phyloP scores from a whole-genome alignment of 2,329 filamentous ascomycete species.

The Aureobasidium sp. region DNA sequence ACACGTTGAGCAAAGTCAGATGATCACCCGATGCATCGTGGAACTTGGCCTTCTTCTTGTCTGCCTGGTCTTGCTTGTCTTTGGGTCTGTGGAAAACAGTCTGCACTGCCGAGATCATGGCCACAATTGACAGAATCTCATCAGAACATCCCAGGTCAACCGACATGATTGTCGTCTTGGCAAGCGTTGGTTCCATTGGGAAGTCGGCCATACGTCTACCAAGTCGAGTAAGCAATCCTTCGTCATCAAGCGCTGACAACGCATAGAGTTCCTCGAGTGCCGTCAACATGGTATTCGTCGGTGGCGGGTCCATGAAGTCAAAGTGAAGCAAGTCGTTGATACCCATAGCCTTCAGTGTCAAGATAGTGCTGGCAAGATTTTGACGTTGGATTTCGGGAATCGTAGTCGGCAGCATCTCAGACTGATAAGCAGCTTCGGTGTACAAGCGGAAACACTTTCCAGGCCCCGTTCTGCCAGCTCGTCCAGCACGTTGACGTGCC shows the following conservation, averaged over 20 bases:
- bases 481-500: slow-evolving; percentile 85
- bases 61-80: slow-evolving; percentile 91
- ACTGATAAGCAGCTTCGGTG: slow-evolving; percentile 90
- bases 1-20: slow-evolving; percentile 89
- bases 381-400: slow-evolving; percentile 96
- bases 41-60: slow-evolving; percentile 97
- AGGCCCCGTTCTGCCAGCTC: slow-evolving; percentile 87
- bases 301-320: slow-evolving; percentile 98
- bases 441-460: slow-evolving; percentile 95
- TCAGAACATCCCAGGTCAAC: slow-evolving; percentile 86
- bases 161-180: slow-evolving; percentile 81
- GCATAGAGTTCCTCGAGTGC: slow-evolving; percentile 93
- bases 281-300: slow-evolving; percentile 94
- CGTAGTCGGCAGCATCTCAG: slow-evolving; percentile 91
- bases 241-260: slow-evolving; percentile 83
- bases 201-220: slow-evolving; percentile 98
- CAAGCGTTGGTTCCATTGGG: slow-evolving; percentile 89
- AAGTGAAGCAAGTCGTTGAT: slow-evolving; percentile 97
- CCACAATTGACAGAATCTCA: slow-evolving; percentile 87
- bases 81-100: slow-evolving; percentile 92
- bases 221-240: slow-evolving; percentile 83
- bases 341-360: slow-evolving; percentile 98
- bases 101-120: slow-evolving; percentile 75
- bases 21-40: slow-evolving; percentile 93
- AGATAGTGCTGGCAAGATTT: slow-evolving; percentile 83